Base-by-base conservation (phyloP, 73 alveolate genomes). In the Tetrahymena thermophila region DNA sequence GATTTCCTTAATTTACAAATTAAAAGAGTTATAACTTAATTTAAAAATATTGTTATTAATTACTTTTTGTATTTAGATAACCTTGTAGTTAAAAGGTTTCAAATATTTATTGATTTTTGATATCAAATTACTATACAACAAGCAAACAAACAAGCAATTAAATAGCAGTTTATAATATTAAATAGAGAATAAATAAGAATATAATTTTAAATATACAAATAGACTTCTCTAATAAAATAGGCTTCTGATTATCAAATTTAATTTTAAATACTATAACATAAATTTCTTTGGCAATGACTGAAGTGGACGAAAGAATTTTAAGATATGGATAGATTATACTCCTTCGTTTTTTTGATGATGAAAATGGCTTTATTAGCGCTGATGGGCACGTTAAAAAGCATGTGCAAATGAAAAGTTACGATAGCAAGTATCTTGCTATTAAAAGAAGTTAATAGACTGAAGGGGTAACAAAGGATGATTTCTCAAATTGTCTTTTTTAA, bases 301-400 rank as follows among this genome's bases (percentile, higher is more conserved):
- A 71, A 17, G 89, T 16, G 17, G 89, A 71, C 35, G 40, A 71
- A 31, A 71, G 37, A 31, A 25, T 71, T 31, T 71, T 71, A 71
- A 71, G 89, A 71, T 71, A 71, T 19, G 97, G 97, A 34, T 95
- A 94, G 34, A 94, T 95, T 50, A 95, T 95, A 28, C 71, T 94
- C 11, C 93, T 95, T 35, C 85, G 84, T 93, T 94, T 85, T 95
- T 94, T 95, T 23, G 83, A 85, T 42, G 97, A 95, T 55, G 97
- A 95, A 58, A 94, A 95, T 21, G 56, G 95, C n/a, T 95, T 95
- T 85, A 95, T 95, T 85, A 50, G 85, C 25, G 95, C 97, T 0
- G 97, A 95, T 56, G 97, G 97, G 21, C 94, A 85, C 55, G 97
- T 95, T 55, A 95, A 95, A 85, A 85, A 93, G 15, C 50, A 93